Base-by-base conservation (phyloP, 2,329 filamentous ascomycete genomes). In the Dactylonectria macrodidyma region DNA sequence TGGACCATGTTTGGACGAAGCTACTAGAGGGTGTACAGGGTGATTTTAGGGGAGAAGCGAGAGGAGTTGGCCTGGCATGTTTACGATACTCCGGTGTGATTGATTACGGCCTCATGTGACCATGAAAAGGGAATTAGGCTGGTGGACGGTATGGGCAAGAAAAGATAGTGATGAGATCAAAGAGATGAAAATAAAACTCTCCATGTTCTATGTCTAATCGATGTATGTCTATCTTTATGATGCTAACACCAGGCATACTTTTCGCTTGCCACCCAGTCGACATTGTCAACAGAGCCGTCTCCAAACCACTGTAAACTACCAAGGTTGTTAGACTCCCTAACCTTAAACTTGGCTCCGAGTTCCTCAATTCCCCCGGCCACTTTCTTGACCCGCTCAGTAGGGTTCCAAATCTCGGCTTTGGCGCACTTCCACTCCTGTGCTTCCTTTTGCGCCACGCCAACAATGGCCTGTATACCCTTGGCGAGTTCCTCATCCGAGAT, bases 1-100 rank as follows among this genome's bases (percentile, higher is more conserved):
- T 98, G 94, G 92, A 93, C 93, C 81, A 92, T 98, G 91, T 98
- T 98, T 82, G 95, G 95, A 77, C 88, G 92, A 84, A 92, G 87
- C 79, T 90, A 90, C 79, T 90, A 86, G 73, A 72, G 59, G 58
- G 68, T 56, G 54, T 64, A 41, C 57, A 59, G 55, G 59, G 44
- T 58, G 61, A 62, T 75, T 73, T 69, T 46, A 55, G 68, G 68
- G 62, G 67, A 68, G 71, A 67, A 75, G 73, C 66, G 66, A 65
- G 74, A 73, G 75, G 74, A 75, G 74, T 76, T 77, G 67, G 52
- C 64, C 58, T 67, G 73, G 71, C 61, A 74, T 74, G 67, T 74
- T 76, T 76, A 73, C 75, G 73, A 78, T 78, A 78, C 74, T 75
- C 70, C 67, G 67, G 58, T 76, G 70, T 68, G 75, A 74, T 76